Percentiles rank a stretch among this genome's conserved stretches.
phyloP scores from a whole-genome alignment of 805 yeast species.

The Metschnikowia lunata region DNA sequence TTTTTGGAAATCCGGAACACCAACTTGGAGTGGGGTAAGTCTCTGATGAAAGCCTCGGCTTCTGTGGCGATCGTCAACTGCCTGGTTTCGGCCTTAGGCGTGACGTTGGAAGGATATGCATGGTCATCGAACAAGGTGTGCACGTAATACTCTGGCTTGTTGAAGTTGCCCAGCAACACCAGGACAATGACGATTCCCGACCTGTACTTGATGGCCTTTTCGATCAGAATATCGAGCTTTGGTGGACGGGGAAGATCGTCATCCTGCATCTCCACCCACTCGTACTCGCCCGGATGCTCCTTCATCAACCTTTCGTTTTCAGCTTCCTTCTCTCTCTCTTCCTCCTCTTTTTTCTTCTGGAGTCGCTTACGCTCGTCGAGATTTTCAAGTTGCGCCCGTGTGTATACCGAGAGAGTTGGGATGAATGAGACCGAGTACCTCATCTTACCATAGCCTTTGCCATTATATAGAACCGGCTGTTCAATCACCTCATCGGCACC shows the following conservation, averaged over 20 bases:
- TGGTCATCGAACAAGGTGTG: slow-evolving; percentile 65
- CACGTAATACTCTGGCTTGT: slow-evolving; percentile 46
- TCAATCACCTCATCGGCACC: slow-evolving; percentile 46
- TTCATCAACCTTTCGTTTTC: slow-evolving; percentile 48
- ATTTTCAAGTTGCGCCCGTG: slow-evolving; percentile 51
- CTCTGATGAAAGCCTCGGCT: slow-evolving; percentile 65
- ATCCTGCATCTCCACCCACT: slow-evolving; percentile 51
- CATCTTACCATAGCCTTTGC: slow-evolving; percentile 44
- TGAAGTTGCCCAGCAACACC: slow-evolving; percentile 46
- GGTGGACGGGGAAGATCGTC: slow-evolving; percentile 31
- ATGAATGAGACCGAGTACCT: slow-evolving; percentile 57
- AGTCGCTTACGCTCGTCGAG: slow-evolving; percentile 40
- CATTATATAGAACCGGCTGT: slow-evolving; percentile 39
- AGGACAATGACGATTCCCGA: slow-evolving; percentile 62
- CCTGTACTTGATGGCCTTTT: slow-evolving; percentile 49
- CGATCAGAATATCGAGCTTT: slow-evolving; percentile 45
- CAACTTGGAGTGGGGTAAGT: slow-evolving; percentile 56
- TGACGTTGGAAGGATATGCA: slow-evolving; percentile 52
- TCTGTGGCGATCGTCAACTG: slow-evolving; percentile 40
- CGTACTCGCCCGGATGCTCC: slow-evolving; percentile 58
- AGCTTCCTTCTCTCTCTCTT: slow-evolving; percentile 41
- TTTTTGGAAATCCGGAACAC: slow-evolving; percentile 55
- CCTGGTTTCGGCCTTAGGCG: slow-evolving; percentile 47
- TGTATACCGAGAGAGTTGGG: slow-evolving; percentile 60
- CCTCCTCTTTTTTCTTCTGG: slow-evolving; percentile 30